These are phyloP conservation scores for Yamadazyma songkhlaensis DNA, from an alignment of 1,139 yeast genomes.

Conservation along the genomic window DNA sequence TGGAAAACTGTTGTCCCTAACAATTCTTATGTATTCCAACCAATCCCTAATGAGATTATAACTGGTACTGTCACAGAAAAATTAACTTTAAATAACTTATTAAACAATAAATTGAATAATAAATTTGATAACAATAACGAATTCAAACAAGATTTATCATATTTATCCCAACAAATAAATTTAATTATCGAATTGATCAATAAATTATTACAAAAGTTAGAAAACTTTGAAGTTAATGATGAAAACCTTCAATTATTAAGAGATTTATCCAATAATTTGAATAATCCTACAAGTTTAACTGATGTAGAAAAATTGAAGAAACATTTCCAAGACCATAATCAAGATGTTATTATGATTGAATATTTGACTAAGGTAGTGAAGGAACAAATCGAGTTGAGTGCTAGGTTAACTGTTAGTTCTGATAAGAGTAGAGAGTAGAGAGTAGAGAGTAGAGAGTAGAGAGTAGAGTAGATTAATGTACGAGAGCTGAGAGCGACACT, in stretches of 20 bases:
- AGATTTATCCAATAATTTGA: constrained; percentile 60
- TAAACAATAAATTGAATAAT: constrained; percentile 19
- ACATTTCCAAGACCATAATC: constrained; percentile 70
- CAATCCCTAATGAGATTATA: constrained; percentile 66
- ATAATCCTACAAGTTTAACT: constrained; percentile 56
- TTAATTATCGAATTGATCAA: constrained; percentile 55
- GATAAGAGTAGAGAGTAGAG: constrained; percentile 17
- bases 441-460: not conserved
- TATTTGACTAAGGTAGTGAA: constrained; percentile 81
- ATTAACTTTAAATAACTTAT: constrained; percentile 47
- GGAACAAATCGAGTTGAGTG: constrained; percentile 79
- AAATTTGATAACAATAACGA: constrained; percentile 18
- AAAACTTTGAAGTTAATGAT: constrained; percentile 47
- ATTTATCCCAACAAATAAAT: constrained; percentile 54
- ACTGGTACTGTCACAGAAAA: constrained; percentile 60
- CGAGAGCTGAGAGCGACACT: too few species aligned
- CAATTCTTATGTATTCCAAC: constrained; percentile 70
- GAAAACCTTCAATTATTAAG: constrained; percentile 57
- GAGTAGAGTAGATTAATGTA: not conserved
- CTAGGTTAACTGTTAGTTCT: constrained; percentile 59
- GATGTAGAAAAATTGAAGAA: constrained; percentile 57
- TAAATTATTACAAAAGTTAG: constrained; percentile 49
- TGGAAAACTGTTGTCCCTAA: constrained; percentile 13
- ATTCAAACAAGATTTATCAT: constrained; percentile 20
- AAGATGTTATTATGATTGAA: constrained; percentile 81